phyloP scores from a whole-genome alignment of 331 rosid genomes.

The Prunus yedoensis region DNA sequence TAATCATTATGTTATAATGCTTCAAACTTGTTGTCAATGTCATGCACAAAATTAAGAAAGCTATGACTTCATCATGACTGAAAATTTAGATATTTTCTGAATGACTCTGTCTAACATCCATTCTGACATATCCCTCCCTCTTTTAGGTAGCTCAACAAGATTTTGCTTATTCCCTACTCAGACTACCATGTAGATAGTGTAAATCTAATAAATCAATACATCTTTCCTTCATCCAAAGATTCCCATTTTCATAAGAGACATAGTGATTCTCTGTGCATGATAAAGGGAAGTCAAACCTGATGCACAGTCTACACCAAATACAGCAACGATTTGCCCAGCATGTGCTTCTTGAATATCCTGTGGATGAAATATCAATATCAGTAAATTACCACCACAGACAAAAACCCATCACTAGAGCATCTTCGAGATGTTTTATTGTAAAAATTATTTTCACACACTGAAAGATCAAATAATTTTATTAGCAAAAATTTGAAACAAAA shows the following conservation, averaged over 20 bases:
- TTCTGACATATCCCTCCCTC: slow-evolving; percentile 8
- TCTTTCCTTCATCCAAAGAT: neutral
- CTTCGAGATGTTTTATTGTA: neutral
- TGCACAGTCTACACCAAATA: slow-evolving; percentile 98
- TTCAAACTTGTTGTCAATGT: neutral
- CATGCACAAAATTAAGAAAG: neutral
- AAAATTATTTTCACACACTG: slow-evolving; percentile 13
- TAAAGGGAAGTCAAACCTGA: slow-evolving; percentile 63
- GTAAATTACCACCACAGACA: neutral
- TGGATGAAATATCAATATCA: slow-evolving; percentile 1
- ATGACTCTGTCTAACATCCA: neutral
- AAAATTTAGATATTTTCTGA: neutral
- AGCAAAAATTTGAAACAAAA: slow-evolving; percentile 1
- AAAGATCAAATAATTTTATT: slow-evolving; percentile 1
- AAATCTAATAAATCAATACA: neutral
- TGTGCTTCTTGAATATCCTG: slow-evolving; percentile 98
- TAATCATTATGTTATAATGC: slow-evolving; percentile 6
- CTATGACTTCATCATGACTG: neutral
- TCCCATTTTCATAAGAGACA: neutral
- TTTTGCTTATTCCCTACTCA: neutral
- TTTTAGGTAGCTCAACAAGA: slow-evolving; percentile 12
- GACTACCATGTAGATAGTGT: neutral
- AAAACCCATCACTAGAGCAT: neutral
- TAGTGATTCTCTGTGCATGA: neutral
- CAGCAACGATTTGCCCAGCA: slow-evolving; percentile 99